These are phyloP conservation scores for Boletus fagicola DNA, from an alignment of 768 basidiomycete species.

Conservation along the genomic window DNA sequence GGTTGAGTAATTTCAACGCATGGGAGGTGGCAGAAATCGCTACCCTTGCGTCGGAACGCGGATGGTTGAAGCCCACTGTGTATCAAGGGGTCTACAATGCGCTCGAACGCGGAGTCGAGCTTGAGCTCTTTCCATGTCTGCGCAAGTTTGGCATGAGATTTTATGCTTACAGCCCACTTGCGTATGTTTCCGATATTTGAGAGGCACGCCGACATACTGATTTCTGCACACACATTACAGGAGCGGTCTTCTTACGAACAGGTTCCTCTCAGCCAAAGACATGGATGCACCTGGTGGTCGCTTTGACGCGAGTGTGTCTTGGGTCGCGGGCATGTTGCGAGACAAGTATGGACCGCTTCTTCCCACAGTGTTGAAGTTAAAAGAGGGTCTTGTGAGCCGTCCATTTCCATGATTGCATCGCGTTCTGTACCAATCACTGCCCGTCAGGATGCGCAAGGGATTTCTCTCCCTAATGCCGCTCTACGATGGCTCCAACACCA, in stretches of 20 bases:
- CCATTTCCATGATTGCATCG: not conserved
- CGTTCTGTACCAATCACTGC: not conserved
- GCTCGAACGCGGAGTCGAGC: not conserved
- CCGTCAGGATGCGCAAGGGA: not conserved
- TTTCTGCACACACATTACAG: not conserved
- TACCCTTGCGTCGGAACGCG: not conserved
- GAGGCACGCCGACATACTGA: not conserved
- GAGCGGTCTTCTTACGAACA: not conserved
- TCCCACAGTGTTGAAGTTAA: conserved; percentile 3
- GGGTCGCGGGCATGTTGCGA: not conserved
- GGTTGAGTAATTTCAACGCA: not conserved
- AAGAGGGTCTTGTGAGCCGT: conserved; percentile 3
- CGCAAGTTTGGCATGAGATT: not conserved
- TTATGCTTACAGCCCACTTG: not conserved
- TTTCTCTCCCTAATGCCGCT: not conserved
- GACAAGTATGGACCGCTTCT: not conserved
- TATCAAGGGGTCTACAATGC: not conserved
- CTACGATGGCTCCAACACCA: not conserved
- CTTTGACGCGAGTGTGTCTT: not conserved
- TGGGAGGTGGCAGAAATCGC: not conserved
- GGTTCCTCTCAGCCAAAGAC: not conserved
- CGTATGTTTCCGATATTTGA: not conserved
- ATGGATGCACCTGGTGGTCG: not conserved
- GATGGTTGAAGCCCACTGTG: not conserved
- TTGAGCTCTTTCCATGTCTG: not conserved